Percentiles rank a stretch among this genome's conserved stretches.
Evolutionary conservation across 805 yeast species (phyloP).

Genomic region (Yarrowia sp.): DNA sequence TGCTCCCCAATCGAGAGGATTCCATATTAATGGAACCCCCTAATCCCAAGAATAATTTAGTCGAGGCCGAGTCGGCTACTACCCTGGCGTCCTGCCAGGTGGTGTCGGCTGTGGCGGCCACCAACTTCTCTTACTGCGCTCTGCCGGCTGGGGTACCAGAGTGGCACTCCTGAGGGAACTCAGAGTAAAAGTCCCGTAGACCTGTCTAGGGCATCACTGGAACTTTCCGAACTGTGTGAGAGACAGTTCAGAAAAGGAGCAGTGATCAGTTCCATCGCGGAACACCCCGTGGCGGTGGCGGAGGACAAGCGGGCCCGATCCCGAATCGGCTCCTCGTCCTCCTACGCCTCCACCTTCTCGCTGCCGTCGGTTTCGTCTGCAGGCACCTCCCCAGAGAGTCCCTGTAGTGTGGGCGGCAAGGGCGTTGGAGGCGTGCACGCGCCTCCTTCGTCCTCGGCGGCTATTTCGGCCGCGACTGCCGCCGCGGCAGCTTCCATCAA

Average conservation of each 20-base stretch:
- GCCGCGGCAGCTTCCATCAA: constrained; percentile 17
- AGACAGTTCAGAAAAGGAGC: constrained; percentile 38
- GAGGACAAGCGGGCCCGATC: constrained; percentile 13
- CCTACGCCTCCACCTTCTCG: constrained; percentile 37
- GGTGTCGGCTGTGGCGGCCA: constrained; percentile 38
- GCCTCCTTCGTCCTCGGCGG: constrained; percentile 14
- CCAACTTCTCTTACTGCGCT: constrained; percentile 39
- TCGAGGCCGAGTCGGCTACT: constrained; percentile 37
- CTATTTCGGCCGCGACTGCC: neutral
- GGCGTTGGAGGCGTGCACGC: neutral
- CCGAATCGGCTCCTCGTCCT: constrained; percentile 31
- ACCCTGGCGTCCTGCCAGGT: constrained; percentile 39
- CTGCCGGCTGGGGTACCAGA: constrained; percentile 38
- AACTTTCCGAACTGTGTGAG: constrained; percentile 39
- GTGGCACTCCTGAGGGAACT: constrained; percentile 39
- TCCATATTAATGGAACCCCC: constrained; percentile 36
- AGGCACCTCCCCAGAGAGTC: constrained; percentile 36
- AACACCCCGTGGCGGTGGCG: constrained; percentile 5
- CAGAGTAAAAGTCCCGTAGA: constrained; percentile 35
- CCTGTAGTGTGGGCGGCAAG: constrained; percentile 3
- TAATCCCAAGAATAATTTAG: constrained; percentile 37
- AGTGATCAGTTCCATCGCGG: constrained; percentile 38
- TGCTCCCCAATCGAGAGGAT: constrained; percentile 33
- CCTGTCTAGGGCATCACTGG: constrained; percentile 40
- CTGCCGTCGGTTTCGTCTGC: constrained; percentile 37